phyloP scores from a whole-genome alignment of 176 grass and related monocot species.

The Leersia perrieri region DNA sequence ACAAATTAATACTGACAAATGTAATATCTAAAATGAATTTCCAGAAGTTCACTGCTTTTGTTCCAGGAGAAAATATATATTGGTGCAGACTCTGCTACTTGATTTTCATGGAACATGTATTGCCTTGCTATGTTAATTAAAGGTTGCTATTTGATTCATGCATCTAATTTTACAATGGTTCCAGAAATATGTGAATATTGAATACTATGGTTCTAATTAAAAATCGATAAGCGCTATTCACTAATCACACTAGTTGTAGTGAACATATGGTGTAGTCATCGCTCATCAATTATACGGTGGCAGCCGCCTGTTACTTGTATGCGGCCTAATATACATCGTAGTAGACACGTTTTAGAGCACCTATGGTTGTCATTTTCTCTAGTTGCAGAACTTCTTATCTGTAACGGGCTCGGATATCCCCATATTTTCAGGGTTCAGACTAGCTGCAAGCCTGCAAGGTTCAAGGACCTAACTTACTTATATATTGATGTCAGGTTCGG shows the following conservation, averaged over 20 bases:
- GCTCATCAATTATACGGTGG: neutral
- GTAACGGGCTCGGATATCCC: neutral
- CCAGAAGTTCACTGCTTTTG: neutral
- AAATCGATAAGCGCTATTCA: neutral
- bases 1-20: neutral
- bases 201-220: neutral
- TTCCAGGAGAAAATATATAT: neutral
- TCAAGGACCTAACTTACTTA: neutral
- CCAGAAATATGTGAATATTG: no score
- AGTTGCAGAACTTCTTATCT: neutral
- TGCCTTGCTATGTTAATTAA: neutral
- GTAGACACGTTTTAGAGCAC: neutral
- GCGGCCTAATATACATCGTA: neutral
- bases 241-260: neutral
- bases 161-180: neutral
- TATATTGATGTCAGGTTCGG: constrained; percentile 8
- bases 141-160: neutral
- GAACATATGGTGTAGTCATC: neutral
- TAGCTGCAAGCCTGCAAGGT: neutral
- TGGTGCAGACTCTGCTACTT: neutral
- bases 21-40: neutral
- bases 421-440: neutral
- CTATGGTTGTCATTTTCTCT: neutral
- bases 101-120: neutral
- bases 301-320: neutral